Percentiles rank a stretch among this genome's conserved stretches.
These are phyloP conservation scores for Filosporella fistucella DNA, from an alignment of 495 filamentous ascomycete species.

Conservation along the genomic window DNA sequence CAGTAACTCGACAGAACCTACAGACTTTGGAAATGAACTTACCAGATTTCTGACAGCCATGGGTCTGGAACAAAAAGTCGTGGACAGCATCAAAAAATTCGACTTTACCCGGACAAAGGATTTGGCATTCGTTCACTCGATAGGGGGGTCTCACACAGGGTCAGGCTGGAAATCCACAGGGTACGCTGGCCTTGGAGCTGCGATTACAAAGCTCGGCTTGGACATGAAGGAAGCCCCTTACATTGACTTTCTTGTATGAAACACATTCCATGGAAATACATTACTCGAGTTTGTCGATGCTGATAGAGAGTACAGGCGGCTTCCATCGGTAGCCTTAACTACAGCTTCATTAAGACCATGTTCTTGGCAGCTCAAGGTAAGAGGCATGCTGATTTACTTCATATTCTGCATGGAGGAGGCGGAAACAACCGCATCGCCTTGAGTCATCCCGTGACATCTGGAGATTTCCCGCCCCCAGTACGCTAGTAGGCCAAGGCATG, in stretches of 20 bases:
- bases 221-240: slow-evolving; percentile 36
- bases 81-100: slow-evolving; percentile 58
- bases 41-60: slow-evolving; percentile 65
- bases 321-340: slow-evolving; percentile 72
- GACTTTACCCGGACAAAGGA: slow-evolving; percentile 67
- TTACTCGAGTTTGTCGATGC: not conserved
- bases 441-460: too few relatives aligned
- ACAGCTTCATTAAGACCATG: slow-evolving; percentile 61
- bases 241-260: slow-evolving; percentile 52
- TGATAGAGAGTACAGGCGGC: slow-evolving; percentile 48
- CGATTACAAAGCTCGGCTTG: slow-evolving; percentile 51
- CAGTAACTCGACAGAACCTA: slow-evolving; percentile 34
- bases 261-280: not conserved
- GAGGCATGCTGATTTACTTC: not conserved
- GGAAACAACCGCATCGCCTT: too few relatives aligned
- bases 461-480: too few relatives aligned
- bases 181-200: slow-evolving; percentile 54
- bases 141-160: slow-evolving; percentile 54
- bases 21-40: slow-evolving; percentile 65
- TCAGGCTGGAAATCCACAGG: slow-evolving; percentile 52
- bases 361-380: slow-evolving; percentile 74
- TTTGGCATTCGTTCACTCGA: slow-evolving; percentile 77
- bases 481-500: too few relatives aligned
- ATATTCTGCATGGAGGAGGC: too few relatives aligned
- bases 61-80: slow-evolving; percentile 55